These are phyloP conservation scores for Orbilia quercus DNA, from an alignment of 2,329 filamentous ascomycete species.

Conservation along the genomic window DNA sequence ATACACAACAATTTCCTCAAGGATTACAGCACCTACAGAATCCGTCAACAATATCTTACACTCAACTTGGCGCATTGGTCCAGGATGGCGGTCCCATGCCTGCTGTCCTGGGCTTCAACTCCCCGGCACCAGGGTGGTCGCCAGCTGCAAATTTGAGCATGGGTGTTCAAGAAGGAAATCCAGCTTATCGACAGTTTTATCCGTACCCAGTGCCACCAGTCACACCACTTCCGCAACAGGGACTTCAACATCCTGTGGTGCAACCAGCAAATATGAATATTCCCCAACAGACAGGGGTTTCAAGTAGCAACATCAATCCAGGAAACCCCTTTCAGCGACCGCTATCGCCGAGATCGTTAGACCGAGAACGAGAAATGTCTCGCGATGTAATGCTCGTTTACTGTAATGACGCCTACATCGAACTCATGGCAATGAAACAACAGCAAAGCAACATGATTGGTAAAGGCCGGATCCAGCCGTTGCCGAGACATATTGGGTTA, in stretches of 20 bases:
- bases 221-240: conserved; percentile 2
- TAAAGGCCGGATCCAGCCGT: conserved; percentile 46
- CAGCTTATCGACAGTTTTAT: conserved; percentile 28
- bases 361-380: conserved; percentile 42
- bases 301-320: conserved; percentile 21
- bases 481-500: conserved; percentile 46
- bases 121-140: conserved; percentile 42
- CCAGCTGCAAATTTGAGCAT: conserved; percentile 27
- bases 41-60: conserved; percentile 36
- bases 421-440: conserved; percentile 51
- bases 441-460: conserved; percentile 42
- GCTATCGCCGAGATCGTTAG: conserved; percentile 24
- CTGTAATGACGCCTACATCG: conserved; percentile 51
- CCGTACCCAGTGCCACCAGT: conserved; percentile 30
- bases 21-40: conserved; percentile 24
- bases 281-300: conserved; percentile 35
- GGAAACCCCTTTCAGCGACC: conserved; percentile 51
- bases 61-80: conserved; percentile 48
- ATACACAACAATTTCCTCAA: conserved; percentile 28
- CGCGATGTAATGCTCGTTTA: conserved; percentile 50
- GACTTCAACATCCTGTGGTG: neutral
- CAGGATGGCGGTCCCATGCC: conserved; percentile 55
- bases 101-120: conserved; percentile 51
- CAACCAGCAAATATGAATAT: conserved; percentile 29
- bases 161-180: conserved; percentile 10